Conservation (phyloP, 768 basidiomycete species). For the Boletales sp. region DNA sequence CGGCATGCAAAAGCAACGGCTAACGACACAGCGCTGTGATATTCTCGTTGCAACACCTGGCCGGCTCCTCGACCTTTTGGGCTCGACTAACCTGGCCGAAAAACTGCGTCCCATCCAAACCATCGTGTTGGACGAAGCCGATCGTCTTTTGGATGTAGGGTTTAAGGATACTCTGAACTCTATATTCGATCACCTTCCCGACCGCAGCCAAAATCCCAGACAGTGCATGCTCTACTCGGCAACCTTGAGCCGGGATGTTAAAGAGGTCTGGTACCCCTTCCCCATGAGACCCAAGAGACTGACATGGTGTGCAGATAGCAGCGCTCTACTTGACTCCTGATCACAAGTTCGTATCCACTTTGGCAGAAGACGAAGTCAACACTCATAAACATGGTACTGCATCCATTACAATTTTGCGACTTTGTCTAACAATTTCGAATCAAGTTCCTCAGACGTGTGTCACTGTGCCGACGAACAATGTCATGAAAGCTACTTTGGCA, state of each 20-base stretch:
- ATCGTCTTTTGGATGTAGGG: conserved; percentile 70
- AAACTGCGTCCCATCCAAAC: conserved; percentile 39
- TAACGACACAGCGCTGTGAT: conserved; percentile 35
- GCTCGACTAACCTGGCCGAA: conserved; percentile 37
- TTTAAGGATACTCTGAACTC: conserved; percentile 67
- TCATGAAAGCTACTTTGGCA: conserved; percentile 39
- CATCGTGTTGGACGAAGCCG: conserved; percentile 71
- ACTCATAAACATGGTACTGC: conserved; percentile 56
- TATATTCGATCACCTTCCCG: conserved; percentile 45
- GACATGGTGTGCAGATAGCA: conserved; percentile 19
- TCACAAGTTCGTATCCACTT: conserved; percentile 52
- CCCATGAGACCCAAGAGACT: not conserved
- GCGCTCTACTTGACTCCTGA: conserved; percentile 24
- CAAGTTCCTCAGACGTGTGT: conserved; percentile 46
- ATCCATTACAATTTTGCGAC: not conserved
- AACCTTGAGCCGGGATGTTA: conserved; percentile 69
- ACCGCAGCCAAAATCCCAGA: conserved; percentile 48
- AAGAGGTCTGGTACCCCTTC: conserved; percentile 34
- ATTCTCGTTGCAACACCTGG: conserved; percentile 76
- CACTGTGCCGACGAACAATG: conserved; percentile 39
- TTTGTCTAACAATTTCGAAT: not conserved
- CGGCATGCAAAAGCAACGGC: conserved; percentile 22
- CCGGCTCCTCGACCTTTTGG: conserved; percentile 67
- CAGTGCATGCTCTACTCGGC: conserved; percentile 73
- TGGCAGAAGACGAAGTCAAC: conserved; percentile 53